Percentiles rank a stretch among this genome's conserved stretches.
Conservation (phyloP, 2,329 filamentous ascomycete genomes). For the Coniochaeta ligniaria region DNA sequence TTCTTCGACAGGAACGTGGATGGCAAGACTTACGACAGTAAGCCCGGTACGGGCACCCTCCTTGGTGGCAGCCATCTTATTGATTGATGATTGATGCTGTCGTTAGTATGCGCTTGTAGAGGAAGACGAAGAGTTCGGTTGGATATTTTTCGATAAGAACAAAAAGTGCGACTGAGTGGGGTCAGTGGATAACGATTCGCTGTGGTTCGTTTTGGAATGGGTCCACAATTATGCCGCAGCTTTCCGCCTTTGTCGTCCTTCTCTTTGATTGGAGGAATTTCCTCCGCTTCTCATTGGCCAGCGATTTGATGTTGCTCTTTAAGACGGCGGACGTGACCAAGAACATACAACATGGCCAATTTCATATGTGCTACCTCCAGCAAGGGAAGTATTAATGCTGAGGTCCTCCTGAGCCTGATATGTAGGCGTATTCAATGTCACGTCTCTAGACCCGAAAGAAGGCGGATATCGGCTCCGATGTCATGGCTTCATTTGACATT, state of each 20-base stretch:
- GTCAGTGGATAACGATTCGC: not conserved
- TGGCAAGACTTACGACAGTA: constrained; percentile 31
- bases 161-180: constrained; percentile 1
- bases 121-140: not conserved
- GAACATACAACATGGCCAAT: not conserved
- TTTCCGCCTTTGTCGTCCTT: not conserved
- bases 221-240: not conserved
- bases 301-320: not conserved
- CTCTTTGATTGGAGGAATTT: not conserved
- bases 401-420: no score
- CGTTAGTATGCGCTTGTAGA: constrained; percentile 2
- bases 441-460: no score
- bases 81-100: constrained; percentile 16
- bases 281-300: not conserved
- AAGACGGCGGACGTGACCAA: not conserved
- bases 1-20: not conserved
- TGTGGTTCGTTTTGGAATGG: not conserved
- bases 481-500: no score
- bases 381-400: no score
- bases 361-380: no score
- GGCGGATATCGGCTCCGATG: no score
- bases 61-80: constrained; percentile 44
- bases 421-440: no score
- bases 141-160: not conserved
- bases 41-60: constrained; percentile 53